These are phyloP conservation scores for Chalara sp. DNA, from an alignment of 2,329 filamentous ascomycete genomes.

Conservation along the genomic window DNA sequence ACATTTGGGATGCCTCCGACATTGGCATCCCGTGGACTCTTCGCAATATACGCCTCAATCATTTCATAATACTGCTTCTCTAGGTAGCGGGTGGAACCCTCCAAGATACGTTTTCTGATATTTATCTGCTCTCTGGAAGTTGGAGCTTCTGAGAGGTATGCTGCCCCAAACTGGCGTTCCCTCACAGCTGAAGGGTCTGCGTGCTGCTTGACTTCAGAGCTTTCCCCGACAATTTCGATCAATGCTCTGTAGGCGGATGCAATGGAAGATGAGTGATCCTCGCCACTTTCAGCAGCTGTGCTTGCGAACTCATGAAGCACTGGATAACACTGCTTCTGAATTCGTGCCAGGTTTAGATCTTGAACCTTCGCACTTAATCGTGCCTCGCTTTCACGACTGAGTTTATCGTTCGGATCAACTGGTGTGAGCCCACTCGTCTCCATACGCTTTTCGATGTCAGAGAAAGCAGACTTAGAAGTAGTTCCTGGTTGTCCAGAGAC, in stretches of 20 bases:
- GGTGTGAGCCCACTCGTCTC: conserved; percentile 40
- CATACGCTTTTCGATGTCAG: conserved; percentile 57
- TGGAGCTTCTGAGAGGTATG: conserved; percentile 69
- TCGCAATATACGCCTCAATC: conserved; percentile 70
- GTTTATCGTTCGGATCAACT: conserved; percentile 58
- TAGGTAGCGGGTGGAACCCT: conserved; percentile 71
- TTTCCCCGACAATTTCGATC: conserved; percentile 71
- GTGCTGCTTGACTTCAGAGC: conserved; percentile 49
- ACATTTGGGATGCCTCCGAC: conserved; percentile 84
- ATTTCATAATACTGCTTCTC: conserved; percentile 76
- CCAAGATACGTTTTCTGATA: conserved; percentile 72
- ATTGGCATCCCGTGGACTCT: conserved; percentile 81
- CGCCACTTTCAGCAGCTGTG: conserved; percentile 63
- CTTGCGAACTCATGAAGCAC: conserved; percentile 70
- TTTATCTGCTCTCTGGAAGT: conserved; percentile 57
- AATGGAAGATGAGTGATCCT: conserved; percentile 67
- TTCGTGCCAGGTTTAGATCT: conserved; percentile 66
- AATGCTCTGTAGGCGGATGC: conserved; percentile 78
- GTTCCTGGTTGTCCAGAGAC: conserved; percentile 61
- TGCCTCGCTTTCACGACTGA: conserved; percentile 76
- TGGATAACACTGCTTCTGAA: conserved; percentile 61
- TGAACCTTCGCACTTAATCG: conserved; percentile 75
- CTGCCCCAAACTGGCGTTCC: conserved; percentile 68
- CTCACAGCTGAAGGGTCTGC: conserved; percentile 58
- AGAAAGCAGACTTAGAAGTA: conserved; percentile 55